phyloP scores from a whole-genome alignment of 805 yeast genomes.

The Diddensiella transvaalensis region DNA sequence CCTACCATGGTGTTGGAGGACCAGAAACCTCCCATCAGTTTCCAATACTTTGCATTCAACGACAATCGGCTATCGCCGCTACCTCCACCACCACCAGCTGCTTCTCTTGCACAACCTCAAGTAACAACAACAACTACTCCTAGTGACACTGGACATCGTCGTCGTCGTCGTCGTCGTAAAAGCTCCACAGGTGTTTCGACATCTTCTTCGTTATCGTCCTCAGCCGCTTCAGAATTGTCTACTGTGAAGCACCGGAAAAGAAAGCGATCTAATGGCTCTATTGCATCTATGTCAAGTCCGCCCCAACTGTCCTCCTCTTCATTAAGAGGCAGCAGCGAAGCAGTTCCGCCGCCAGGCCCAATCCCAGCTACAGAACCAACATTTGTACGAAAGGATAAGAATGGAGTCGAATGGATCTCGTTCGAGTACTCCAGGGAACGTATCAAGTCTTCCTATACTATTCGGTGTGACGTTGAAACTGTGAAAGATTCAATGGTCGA shows the following conservation, averaged over 20 bases:
- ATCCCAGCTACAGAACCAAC: slow-evolving; percentile 29
- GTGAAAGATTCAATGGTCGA: slow-evolving; percentile 28
- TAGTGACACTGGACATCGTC: too few species aligned
- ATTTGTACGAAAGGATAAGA: slow-evolving; percentile 24
- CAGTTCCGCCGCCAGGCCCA: slow-evolving; percentile 31
- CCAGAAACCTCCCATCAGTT: not conserved
- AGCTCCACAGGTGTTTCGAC: not conserved
- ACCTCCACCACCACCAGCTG: not conserved
- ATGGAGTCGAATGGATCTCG: slow-evolving; percentile 32
- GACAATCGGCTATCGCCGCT: not conserved
- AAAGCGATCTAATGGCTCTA: too few species aligned
- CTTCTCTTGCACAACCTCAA: not conserved
- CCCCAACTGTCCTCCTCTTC: too few species aligned
- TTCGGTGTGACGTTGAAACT: slow-evolving; percentile 35
- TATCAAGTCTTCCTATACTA: slow-evolving; percentile 28
- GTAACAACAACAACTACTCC: not conserved
- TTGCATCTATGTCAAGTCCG: too few species aligned
- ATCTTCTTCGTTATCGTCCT: not conserved
- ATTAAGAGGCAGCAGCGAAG: too few species aligned
- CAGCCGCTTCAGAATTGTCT: too few species aligned
- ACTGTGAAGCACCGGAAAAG: too few species aligned
- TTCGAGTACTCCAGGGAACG: slow-evolving; percentile 35
- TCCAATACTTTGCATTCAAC: not conserved
- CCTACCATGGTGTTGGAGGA: not conserved
- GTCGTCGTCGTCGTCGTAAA: too few species aligned